A percentile compares a stretch with the other conserved stretches of the same genome.
Evolutionary conservation across 352 stramenopile species (phyloP).

Genomic region (Phytophthora cajani): DNA sequence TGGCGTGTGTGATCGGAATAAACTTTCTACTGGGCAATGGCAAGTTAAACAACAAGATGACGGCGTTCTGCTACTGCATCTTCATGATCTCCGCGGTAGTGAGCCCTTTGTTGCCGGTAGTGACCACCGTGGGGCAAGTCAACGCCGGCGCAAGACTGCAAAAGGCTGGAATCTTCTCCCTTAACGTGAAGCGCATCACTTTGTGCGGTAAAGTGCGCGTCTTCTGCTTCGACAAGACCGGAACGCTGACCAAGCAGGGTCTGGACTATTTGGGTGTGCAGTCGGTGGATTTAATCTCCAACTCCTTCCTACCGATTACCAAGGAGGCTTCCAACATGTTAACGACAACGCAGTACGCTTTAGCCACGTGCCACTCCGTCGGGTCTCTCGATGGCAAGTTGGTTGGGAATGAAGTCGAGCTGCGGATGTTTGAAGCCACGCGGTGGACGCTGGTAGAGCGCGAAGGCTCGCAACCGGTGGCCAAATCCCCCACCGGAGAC

Average conservation of each 20-base stretch:
- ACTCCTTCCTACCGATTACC: constrained; percentile 23
- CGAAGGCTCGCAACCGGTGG: constrained; percentile 23
- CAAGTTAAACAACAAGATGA: constrained; percentile 62
- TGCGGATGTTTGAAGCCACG: constrained; percentile 70
- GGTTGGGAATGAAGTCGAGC: constrained; percentile 83
- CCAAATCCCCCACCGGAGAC: constrained; percentile 29
- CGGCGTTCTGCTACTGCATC: constrained; percentile 61
- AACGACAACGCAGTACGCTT: constrained; percentile 31
- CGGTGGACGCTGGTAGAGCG: constrained; percentile 44
- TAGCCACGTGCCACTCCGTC: constrained; percentile 80
- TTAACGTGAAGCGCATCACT: constrained; percentile 74
- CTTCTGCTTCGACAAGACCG: constrained; percentile 90
- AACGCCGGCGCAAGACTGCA: constrained; percentile 70
- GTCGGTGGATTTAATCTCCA: constrained; percentile 19
- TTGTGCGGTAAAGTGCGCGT: constrained; percentile 84
- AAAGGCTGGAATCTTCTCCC: constrained; percentile 63
- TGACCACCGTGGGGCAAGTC: constrained; percentile 79
- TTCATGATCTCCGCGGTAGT: constrained; percentile 67
- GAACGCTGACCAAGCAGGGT: constrained; percentile 86
- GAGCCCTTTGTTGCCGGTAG: constrained; percentile 78
- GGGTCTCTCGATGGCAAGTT: constrained; percentile 51
- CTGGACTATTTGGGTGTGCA: constrained; percentile 66
- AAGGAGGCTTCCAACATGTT: constrained; percentile 19
- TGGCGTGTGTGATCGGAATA: constrained; percentile 58
- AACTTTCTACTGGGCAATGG: constrained; percentile 53